These are phyloP conservation scores for Coleophoma crateriformis DNA, from an alignment of 2,329 filamentous ascomycete genomes.

Conservation along the genomic window DNA sequence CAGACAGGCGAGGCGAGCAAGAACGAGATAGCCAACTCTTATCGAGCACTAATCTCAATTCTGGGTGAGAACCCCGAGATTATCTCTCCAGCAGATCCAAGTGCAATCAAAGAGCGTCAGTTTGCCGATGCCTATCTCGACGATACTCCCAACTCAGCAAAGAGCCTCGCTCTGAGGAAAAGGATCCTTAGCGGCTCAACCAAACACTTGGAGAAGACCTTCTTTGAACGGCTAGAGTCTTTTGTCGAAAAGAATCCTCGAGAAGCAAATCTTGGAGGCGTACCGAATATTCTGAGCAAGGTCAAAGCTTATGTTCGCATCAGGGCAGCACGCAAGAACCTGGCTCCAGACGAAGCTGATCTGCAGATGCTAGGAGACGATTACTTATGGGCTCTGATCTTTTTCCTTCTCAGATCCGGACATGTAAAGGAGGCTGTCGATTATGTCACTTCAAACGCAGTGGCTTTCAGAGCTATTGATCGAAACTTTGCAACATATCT, in stretches of 20 bases:
- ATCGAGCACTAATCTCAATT: constrained; percentile 74
- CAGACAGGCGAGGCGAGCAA: constrained; percentile 66
- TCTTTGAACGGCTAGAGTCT: constrained; percentile 71
- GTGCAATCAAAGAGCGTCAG: constrained; percentile 67
- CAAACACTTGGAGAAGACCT: constrained; percentile 73
- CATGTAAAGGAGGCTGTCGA: constrained; percentile 77
- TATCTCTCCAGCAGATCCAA: constrained; percentile 52
- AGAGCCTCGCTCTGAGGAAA: constrained; percentile 65
- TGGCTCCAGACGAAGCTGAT: constrained; percentile 75
- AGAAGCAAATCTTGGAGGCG: constrained; percentile 84
- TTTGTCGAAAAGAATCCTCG: constrained; percentile 77
- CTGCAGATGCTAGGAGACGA: constrained; percentile 77
- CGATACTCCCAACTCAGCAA: constrained; percentile 59
- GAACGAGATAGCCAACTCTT: constrained; percentile 74
- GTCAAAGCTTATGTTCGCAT: constrained; percentile 88
- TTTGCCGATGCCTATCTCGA: constrained; percentile 76
- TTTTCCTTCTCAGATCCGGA: constrained; percentile 82
- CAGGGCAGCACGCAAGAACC: constrained; percentile 71
- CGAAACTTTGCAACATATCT: constrained; percentile 86
- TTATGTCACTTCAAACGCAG: constrained; percentile 76
- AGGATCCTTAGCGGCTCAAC: constrained; percentile 77
- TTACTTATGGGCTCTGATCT: constrained; percentile 90
- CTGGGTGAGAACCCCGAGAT: constrained; percentile 64
- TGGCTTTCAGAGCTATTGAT: constrained; percentile 84
- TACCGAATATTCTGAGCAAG: constrained; percentile 83